These are phyloP conservation scores for Gloeostereum incarnatum DNA, from an alignment of 768 basidiomycete species.

Conservation along the genomic window DNA sequence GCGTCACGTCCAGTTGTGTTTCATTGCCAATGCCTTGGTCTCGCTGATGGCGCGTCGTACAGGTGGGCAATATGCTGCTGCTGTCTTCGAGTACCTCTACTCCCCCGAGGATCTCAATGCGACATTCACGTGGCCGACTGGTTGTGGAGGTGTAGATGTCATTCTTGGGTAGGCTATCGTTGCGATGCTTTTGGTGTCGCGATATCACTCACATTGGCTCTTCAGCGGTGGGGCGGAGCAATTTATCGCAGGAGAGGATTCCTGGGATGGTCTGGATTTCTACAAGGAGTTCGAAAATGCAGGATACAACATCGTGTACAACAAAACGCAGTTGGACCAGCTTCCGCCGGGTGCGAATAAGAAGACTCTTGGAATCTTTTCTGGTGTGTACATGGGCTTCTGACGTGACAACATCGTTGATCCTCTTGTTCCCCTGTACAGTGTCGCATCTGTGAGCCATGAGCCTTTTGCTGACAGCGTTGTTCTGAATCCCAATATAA, in stretches of 20 bases:
- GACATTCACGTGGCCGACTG: constrained; percentile 28
- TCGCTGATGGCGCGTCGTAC: neutral
- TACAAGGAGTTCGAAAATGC: constrained; percentile 29
- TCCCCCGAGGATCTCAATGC: constrained; percentile 21
- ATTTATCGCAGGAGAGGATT: constrained; percentile 26
- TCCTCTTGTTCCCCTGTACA: no score
- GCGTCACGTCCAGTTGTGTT: no score
- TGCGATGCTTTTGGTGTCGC: neutral
- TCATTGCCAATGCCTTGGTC: neutral
- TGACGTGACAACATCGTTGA: no score
- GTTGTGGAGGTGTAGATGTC: constrained; percentile 31
- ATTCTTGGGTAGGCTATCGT: constrained; percentile 24
- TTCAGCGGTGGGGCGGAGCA: constrained; percentile 32
- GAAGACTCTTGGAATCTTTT: constrained; percentile 35
- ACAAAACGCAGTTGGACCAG: constrained; percentile 25
- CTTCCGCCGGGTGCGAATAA: constrained; percentile 19
- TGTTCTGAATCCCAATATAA: no score
- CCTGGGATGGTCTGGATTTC: constrained; percentile 28
- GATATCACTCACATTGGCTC: neutral
- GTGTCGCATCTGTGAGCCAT: no score
- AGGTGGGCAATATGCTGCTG: constrained; percentile 20
- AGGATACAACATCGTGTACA: constrained; percentile 31
- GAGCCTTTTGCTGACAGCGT: no score
- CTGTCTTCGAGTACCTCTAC: constrained; percentile 27
- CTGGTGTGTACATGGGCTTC: no score